Evolutionary conservation across 78 protist species (phyloP).

Genomic region (Pigoraptor vietnamica): DNA sequence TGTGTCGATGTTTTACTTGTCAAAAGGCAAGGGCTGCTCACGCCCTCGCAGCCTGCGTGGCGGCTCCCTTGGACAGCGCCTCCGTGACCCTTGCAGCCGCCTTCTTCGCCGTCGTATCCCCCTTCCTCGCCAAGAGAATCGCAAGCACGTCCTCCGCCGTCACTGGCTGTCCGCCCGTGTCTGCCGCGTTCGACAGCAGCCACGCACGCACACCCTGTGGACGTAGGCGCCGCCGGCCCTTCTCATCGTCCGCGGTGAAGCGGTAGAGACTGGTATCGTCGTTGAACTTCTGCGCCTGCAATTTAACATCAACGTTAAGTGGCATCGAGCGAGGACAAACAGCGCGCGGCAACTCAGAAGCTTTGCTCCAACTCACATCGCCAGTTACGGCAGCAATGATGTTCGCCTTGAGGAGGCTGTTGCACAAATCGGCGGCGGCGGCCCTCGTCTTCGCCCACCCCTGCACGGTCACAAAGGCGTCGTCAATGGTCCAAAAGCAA

Average conservation of each 20-base stretch:
- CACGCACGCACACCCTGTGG: background rate
- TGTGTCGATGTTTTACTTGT: no score
- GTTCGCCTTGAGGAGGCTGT: background rate
- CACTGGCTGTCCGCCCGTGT: background rate
- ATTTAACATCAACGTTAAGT: no score
- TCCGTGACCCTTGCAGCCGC: background rate
- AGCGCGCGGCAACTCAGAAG: no score
- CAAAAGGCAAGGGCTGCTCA: no score
- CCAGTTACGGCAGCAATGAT: background rate
- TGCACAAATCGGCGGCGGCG: background rate
- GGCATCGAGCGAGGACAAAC: no score
- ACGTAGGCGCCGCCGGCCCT: background rate
- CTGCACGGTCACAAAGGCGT: background rate
- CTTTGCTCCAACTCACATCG: background rate
- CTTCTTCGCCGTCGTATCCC: background rate
- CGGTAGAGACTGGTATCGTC: background rate
- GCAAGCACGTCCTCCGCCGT: background rate
- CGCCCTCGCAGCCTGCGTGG: no score
- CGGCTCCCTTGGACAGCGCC: no score
- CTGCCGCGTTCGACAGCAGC: background rate
- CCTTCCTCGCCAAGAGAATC: background rate
- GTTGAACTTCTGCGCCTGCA: background rate
- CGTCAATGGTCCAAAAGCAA: no score
- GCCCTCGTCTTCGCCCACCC: background rate
- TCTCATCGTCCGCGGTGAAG: background rate